A percentile compares a stretch with the other conserved stretches of the same genome.
Conservation (phyloP, 352 stramenopile species). For the Globisporangium radiosum region DNA sequence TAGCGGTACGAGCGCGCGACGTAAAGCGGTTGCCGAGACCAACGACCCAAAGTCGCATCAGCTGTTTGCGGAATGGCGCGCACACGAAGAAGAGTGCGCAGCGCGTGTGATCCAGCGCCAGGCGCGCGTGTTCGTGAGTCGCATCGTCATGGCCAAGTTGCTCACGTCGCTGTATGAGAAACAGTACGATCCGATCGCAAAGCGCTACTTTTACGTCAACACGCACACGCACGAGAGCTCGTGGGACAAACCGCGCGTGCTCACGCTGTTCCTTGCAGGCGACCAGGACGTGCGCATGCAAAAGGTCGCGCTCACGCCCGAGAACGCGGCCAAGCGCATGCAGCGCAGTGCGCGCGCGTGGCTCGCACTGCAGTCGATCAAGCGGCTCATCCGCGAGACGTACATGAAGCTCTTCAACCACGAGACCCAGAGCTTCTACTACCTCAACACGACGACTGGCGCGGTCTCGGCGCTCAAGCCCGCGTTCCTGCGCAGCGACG, state of each 20-base stretch:
- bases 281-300: conserved; percentile 10
- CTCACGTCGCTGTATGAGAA: conserved; percentile 44
- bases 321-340: conserved; percentile 41
- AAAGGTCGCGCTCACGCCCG: conserved; percentile 11
- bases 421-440: conserved; percentile 48
- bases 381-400: conserved; percentile 43
- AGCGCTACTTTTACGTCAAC: conserved; percentile 64
- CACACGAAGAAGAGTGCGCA: conserved; percentile 48
- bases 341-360: conserved; percentile 36
- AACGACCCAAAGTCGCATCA: conserved; percentile 27
- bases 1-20: conserved; percentile 13
- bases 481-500: conserved; percentile 37
- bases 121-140: conserved; percentile 30
- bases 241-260: conserved; percentile 44
- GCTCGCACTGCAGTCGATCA: conserved; percentile 30
- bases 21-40: conserved; percentile 14
- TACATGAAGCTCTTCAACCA: conserved; percentile 76
- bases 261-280: conserved; percentile 34
- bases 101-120: conserved; percentile 39
- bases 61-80: conserved; percentile 48
- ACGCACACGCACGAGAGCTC: conserved; percentile 52
- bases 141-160: conserved; percentile 27
- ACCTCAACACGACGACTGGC: conserved; percentile 53
- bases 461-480: conserved; percentile 33
- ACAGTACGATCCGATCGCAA: conserved; percentile 53